phyloP scores from a whole-genome alignment of 257 asterid species.

The Solanum piurae region DNA sequence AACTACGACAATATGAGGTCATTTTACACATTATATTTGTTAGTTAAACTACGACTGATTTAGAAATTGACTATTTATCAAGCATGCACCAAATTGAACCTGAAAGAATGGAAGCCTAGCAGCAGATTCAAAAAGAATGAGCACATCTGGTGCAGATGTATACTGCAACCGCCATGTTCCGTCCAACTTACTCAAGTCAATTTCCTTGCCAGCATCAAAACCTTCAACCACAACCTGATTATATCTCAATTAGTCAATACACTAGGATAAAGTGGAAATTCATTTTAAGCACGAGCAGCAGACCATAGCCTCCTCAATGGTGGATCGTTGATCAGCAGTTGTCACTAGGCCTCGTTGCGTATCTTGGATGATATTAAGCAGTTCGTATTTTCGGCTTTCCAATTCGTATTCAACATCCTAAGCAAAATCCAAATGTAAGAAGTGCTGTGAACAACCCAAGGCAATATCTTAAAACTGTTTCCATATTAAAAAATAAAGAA shows the following conservation, averaged over 20 bases:
- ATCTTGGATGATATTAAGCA: slow-evolving; percentile 51
- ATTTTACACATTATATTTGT: background rate
- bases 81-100: slow-evolving; percentile 23
- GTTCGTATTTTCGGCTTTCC: slow-evolving; percentile 50
- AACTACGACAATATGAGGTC: background rate
- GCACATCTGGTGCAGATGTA: slow-evolving; percentile 83
- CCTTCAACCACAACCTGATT: slow-evolving; percentile 57
- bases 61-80: background rate
- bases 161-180: slow-evolving; percentile 98
- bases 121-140: slow-evolving; percentile 65
- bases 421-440: background rate
- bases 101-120: slow-evolving; percentile 66
- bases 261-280: background rate
- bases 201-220: slow-evolving; percentile 47
- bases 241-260: background rate
- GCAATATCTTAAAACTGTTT: background rate
- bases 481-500: background rate
- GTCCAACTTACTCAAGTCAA: slow-evolving; percentile 45
- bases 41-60: background rate
- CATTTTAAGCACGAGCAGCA: background rate
- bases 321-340: slow-evolving; percentile 52
- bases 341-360: slow-evolving; percentile 74
- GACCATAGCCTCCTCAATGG: slow-evolving; percentile 74
- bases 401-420: slow-evolving; percentile 39
- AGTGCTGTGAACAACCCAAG: background rate